Evolutionary conservation across 2,329 filamentous ascomycete species (phyloP).

Genomic region (Thielaviopsis populi): DNA sequence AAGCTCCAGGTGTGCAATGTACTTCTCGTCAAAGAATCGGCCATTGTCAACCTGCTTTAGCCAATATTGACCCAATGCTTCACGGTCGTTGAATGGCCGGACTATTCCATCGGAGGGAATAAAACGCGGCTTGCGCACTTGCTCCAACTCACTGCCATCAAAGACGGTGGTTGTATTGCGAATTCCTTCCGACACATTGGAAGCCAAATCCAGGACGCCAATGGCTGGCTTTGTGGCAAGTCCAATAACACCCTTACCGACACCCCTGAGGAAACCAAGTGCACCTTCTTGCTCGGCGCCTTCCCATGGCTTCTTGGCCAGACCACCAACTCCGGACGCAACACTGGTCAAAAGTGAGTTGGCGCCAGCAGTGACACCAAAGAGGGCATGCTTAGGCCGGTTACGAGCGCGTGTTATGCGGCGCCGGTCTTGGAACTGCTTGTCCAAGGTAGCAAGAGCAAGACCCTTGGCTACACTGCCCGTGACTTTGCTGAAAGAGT

Average conservation of each 20-base stretch:
- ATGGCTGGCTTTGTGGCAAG: constrained; percentile 96
- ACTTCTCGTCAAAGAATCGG: constrained; percentile 93
- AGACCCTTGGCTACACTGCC: constrained; percentile 94
- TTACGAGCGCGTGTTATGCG: constrained; percentile 89
- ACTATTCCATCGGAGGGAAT: constrained; percentile 88
- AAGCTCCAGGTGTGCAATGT: constrained; percentile 90
- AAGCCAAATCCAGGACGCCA: constrained; percentile 90
- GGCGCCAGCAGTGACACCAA: constrained; percentile 86
- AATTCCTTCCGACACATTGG: constrained; percentile 92
- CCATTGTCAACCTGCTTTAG: constrained; percentile 96
- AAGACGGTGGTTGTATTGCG: constrained; percentile 98
- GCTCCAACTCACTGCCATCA: constrained; percentile 84
- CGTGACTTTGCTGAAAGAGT: constrained; percentile 95
- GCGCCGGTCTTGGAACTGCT: constrained; percentile 93
- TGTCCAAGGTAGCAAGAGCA: constrained; percentile 87
- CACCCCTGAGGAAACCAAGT: constrained; percentile 89
- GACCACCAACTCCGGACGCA: constrained; percentile 81
- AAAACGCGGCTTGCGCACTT: constrained; percentile 83
- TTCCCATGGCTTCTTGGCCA: constrained; percentile 86
- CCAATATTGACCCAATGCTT: constrained; percentile 96
- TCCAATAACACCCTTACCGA: constrained; percentile 86
- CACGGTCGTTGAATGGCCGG: constrained; percentile 82
- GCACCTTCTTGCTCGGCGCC: constrained; percentile 92
- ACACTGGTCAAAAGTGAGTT: constrained; percentile 89
- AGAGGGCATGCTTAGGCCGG: constrained; percentile 89